These are phyloP conservation scores for Moelleriella libera DNA, from an alignment of 2,329 filamentous ascomycete species.

Conservation along the genomic window DNA sequence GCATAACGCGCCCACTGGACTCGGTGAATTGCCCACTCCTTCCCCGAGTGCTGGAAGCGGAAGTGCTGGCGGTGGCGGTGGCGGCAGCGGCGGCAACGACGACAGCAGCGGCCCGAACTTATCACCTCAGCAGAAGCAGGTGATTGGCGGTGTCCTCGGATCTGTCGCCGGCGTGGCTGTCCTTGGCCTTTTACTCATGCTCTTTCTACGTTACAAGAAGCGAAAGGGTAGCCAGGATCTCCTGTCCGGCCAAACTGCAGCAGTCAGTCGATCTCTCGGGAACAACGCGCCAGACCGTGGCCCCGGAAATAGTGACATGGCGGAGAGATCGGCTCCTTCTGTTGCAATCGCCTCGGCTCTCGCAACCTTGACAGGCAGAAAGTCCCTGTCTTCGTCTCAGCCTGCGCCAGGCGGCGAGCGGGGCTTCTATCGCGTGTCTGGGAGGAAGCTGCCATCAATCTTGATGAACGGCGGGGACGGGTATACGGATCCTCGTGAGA, in stretches of 20 bases:
- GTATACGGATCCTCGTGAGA: constrained; percentile 35
- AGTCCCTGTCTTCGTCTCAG: constrained; percentile 13
- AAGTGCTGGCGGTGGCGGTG: not conserved
- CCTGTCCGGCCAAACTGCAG: constrained; percentile 21
- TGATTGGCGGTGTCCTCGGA: constrained; percentile 44
- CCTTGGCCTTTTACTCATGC: constrained; percentile 36
- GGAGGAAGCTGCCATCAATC: constrained; percentile 49
- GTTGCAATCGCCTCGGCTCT: constrained; percentile 31
- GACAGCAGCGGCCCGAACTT: constrained; percentile 10
- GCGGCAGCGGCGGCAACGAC: not conserved
- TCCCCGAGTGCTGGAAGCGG: not conserved
- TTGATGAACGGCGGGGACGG: constrained; percentile 49
- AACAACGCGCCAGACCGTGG: constrained; percentile 11
- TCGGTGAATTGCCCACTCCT: not conserved
- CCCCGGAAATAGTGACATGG: constrained; percentile 21
- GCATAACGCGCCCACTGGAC: too few relatives aligned
- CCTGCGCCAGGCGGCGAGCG: constrained; percentile 28
- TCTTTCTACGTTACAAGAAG: constrained; percentile 42
- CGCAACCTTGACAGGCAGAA: constrained; percentile 29
- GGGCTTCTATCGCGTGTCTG: constrained; percentile 52
- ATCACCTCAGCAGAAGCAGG: constrained; percentile 19
- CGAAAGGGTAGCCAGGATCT: constrained; percentile 28
- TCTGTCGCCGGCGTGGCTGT: constrained; percentile 44
- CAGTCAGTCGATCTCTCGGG: constrained; percentile 4
- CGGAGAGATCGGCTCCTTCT: constrained; percentile 24